Evolutionary conservation across 106 monocot genomes (phyloP).

Genomic region (Posidonia australis): DNA sequence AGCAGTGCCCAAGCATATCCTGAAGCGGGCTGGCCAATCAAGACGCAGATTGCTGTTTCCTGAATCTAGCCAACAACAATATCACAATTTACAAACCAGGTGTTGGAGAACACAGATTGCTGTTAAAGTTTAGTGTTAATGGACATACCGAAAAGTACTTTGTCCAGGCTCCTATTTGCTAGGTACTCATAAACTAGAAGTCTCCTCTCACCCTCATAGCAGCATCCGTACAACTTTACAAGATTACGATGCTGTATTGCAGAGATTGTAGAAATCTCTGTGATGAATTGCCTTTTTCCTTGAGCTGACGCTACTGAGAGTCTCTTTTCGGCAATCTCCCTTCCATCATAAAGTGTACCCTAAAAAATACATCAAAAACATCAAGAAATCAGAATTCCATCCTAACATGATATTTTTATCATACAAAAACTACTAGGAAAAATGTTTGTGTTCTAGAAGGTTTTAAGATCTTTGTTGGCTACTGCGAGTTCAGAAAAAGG

Average conservation of each 20-base stretch:
- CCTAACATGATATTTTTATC: too few relatives aligned
- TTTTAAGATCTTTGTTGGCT: too few relatives aligned
- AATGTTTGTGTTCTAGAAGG: too few relatives aligned
- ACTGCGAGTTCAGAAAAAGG: too few relatives aligned
- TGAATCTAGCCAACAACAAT: not conserved
- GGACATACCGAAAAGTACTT: constrained; percentile 62
- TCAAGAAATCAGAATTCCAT: not conserved
- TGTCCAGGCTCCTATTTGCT: constrained; percentile 69
- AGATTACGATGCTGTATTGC: constrained; percentile 77
- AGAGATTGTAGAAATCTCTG: constrained; percentile 86
- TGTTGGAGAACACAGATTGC: not conserved
- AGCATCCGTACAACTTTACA: constrained; percentile 81
- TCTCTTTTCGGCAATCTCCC: constrained; percentile 76
- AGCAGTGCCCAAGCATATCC: constrained; percentile 18
- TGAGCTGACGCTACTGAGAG: constrained; percentile 59
- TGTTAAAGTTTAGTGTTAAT: not conserved
- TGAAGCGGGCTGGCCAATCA: constrained; percentile 16
- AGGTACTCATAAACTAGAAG: constrained; percentile 80
- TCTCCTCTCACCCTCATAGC: constrained; percentile 53
- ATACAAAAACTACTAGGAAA: too few relatives aligned
- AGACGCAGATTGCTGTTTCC: constrained; percentile 5
- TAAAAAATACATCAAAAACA: constrained; percentile 4
- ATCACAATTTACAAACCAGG: not conserved
- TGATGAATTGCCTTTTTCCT: constrained; percentile 69
- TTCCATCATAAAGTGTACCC: constrained; percentile 78